These are phyloP conservation scores for Lagerstroemia speciosa DNA, from an alignment of 345 rosid species.

Conservation along the genomic window DNA sequence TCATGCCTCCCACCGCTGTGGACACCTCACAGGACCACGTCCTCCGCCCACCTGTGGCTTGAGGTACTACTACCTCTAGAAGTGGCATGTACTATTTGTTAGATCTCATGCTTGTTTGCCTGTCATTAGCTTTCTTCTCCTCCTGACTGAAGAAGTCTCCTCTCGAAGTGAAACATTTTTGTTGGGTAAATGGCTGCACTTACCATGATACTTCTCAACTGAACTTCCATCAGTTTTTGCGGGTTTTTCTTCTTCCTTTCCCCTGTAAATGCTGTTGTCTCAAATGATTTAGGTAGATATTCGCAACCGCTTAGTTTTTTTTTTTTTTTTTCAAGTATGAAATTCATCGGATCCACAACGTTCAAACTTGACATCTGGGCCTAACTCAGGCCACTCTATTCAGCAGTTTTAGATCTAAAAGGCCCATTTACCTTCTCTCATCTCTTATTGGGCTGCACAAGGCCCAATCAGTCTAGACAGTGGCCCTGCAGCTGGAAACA, in stretches of 20 bases:
- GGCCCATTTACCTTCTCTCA: too few species aligned
- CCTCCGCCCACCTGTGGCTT: constrained; percentile 58
- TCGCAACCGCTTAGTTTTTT: too few species aligned
- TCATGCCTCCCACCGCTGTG: constrained; percentile 44
- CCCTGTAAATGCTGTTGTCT: background rate
- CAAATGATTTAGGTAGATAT: background rate
- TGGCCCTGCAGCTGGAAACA: too few species aligned
- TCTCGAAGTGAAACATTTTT: background rate
- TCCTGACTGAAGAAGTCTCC: background rate
- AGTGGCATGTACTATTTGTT: background rate
- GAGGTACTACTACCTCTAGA: constrained; percentile 6
- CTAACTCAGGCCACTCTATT: too few species aligned
- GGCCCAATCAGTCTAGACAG: too few species aligned
- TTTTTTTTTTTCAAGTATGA: too few species aligned
- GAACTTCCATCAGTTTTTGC: background rate
- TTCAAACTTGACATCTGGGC: too few species aligned
- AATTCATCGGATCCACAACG: too few species aligned
- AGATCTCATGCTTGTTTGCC: background rate
- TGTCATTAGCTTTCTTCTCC: background rate
- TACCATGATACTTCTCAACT: background rate
- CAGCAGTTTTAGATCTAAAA: too few species aligned
- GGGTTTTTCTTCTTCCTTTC: background rate
- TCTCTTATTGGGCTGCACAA: background rate
- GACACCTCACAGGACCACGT: constrained; percentile 51
- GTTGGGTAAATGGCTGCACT: background rate